Evolutionary conservation across 1,139 yeast species (phyloP).

Genomic region (Candida sojae): DNA sequence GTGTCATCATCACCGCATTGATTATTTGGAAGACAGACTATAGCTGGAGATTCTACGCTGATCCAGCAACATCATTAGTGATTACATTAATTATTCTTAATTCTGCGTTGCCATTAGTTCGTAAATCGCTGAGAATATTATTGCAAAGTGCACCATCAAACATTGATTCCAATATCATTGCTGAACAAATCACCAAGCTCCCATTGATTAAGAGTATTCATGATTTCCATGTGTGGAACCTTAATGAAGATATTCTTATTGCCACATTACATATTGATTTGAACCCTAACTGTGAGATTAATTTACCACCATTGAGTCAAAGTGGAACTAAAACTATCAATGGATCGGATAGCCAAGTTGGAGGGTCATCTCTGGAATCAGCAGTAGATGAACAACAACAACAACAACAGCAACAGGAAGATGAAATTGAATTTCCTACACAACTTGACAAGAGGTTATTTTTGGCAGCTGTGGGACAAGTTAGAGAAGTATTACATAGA

Average conservation of each 20-base stretch:
- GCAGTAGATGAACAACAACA: neutral
- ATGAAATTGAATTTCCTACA: conserved; percentile 1
- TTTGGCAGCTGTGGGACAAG: conserved; percentile 69
- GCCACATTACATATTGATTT: conserved; percentile 89
- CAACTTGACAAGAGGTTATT: conserved; percentile 49
- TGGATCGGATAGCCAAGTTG: conserved; percentile 1
- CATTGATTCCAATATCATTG: conserved; percentile 73
- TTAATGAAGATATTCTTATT: conserved; percentile 82
- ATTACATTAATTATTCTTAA: conserved; percentile 88
- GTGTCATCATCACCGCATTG: conserved; percentile 86
- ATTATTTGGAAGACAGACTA: conserved; percentile 93
- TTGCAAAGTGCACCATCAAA: conserved; percentile 90
- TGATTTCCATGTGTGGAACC: conserved; percentile 96
- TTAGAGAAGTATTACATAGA: conserved; percentile 76
- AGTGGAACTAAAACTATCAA: conserved; percentile 25
- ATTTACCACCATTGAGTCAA: conserved; percentile 14
- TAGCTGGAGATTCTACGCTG: conserved; percentile 84
- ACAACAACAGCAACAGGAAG: too few relatives aligned
- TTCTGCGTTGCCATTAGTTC: conserved; percentile 87
- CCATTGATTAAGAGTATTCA: conserved; percentile 83
- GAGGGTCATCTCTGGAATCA: neutral
- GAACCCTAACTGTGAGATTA: conserved; percentile 31
- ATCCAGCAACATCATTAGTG: conserved; percentile 81
- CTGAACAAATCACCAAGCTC: conserved; percentile 63
- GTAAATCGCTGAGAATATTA: conserved; percentile 81